Evolutionary conservation across 805 yeast genomes (phyloP).

Genomic region (Wickerhamia fluorescens): DNA sequence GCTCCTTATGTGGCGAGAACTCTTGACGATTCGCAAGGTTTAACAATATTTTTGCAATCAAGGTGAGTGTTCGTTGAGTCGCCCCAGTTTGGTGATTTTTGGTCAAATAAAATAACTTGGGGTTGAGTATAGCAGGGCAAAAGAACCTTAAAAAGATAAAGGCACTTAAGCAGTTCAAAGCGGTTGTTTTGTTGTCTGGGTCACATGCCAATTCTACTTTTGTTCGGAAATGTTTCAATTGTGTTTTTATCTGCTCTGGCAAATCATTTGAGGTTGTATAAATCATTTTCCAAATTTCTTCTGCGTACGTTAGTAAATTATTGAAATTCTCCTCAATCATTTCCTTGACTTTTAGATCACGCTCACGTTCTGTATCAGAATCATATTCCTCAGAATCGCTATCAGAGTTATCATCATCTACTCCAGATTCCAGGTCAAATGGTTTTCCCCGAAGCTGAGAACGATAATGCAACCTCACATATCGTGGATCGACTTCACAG

Average conservation of each 20-base stretch:
- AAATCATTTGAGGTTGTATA: constrained; percentile 64
- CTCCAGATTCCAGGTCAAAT: constrained; percentile 14
- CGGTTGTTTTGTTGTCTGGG: constrained; percentile 44
- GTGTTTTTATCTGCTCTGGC: constrained; percentile 59
- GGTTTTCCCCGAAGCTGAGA: constrained; percentile 15
- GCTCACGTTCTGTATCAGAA: constrained; percentile 25
- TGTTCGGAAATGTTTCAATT: constrained; percentile 55
- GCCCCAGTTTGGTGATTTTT: constrained; percentile 63
- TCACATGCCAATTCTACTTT: constrained; percentile 58
- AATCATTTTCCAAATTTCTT: constrained; percentile 60
- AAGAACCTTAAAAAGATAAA: constrained; percentile 67
- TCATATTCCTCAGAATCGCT: constrained; percentile 19
- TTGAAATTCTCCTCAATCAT: constrained; percentile 42
- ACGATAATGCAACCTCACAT: constrained; percentile 34
- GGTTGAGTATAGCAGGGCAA: constrained; percentile 89
- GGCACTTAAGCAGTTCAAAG: constrained; percentile 73
- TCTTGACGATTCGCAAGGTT: constrained; percentile 69
- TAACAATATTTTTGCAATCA: constrained; percentile 73
- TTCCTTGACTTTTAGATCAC: constrained; percentile 21
- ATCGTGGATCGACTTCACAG: constrained; percentile 78
- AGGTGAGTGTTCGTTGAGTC: constrained; percentile 70
- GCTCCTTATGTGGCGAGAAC: constrained; percentile 78
- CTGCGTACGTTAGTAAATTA: constrained; percentile 44
- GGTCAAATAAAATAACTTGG: constrained; percentile 73
- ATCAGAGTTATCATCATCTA: constrained; percentile 12